Conservation (phyloP, 1,284 basidiomycete species). For the Sphaerobolus stellatus region DNA sequence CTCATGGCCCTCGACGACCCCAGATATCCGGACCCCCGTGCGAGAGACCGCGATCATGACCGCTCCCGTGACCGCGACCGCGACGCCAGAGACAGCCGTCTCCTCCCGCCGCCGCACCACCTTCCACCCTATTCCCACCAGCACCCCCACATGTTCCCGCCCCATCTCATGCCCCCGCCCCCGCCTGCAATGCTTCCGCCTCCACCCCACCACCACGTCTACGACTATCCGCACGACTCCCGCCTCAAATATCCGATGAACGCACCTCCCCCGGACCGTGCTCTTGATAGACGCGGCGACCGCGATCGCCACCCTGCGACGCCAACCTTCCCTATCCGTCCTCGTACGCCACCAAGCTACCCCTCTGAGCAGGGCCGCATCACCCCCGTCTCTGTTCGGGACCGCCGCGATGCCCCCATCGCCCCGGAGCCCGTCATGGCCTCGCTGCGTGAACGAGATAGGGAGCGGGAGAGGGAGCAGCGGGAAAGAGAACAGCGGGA, state of each 20-base stretch:
- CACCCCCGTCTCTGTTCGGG: not conserved
- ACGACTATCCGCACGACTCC: constrained; percentile 10
- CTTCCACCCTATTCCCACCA: not conserved
- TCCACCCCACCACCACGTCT: constrained; percentile 9
- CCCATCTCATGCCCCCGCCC: not conserved
- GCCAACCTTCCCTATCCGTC: not conserved
- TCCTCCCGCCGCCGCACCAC: constrained; percentile 10
- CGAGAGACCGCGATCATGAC: not conserved
- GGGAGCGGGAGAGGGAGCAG: constrained; percentile 7
- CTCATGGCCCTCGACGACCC: constrained; percentile 8
- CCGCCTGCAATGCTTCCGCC: constrained; percentile 6
- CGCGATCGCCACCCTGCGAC: not conserved
- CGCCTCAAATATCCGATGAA: constrained; percentile 8
- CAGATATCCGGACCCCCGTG: not conserved
- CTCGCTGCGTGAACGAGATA: constrained; percentile 7
- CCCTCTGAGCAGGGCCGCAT: constrained; percentile 1
- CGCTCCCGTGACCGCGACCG: constrained; percentile 1
- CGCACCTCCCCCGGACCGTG: not conserved
- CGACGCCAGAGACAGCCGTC: too few species aligned
- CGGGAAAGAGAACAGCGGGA: not conserved
- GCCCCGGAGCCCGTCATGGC: constrained; percentile 9
- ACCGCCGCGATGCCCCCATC: not conserved
- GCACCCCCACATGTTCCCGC: not conserved
- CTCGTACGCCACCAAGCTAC: constrained; percentile 1
- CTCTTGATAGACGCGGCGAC: not conserved